Percentiles rank a stretch among this genome's conserved stretches.
Conservation (phyloP, 192 early-diverging fungal species). For the Gonapodya prolifera region DNA sequence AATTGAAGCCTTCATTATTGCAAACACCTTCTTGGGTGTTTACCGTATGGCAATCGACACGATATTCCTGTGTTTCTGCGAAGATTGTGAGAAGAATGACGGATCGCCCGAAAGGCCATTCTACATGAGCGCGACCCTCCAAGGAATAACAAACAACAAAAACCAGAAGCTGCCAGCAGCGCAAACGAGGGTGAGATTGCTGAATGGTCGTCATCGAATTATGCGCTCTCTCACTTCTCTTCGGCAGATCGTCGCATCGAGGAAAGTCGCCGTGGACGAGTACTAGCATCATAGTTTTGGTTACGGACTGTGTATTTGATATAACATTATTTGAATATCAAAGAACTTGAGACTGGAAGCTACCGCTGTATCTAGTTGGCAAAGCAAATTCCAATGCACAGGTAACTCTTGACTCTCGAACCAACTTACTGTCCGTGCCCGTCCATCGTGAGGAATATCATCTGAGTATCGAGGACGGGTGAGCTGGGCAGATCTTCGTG, state of each 20-base stretch:
- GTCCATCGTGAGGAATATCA: neutral
- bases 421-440: neutral
- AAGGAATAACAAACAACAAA: slow-evolving; percentile 9
- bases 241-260: neutral
- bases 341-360: neutral
- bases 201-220: too few relatives aligned
- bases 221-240: neutral
- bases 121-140: slow-evolving; percentile 28
- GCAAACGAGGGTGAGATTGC: neutral
- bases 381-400: too few relatives aligned
- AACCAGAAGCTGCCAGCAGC: neutral
- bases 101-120: slow-evolving; percentile 31
- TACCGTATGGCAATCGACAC: slow-evolving; percentile 38
- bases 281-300: neutral
- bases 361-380: neutral
- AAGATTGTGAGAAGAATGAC: slow-evolving; percentile 39
- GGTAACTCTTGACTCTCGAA: too few relatives aligned
- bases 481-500: neutral
- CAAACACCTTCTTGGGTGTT: slow-evolving; percentile 29
- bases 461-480: neutral
- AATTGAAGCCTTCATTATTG: slow-evolving; percentile 21
- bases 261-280: neutral
- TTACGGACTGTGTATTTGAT: neutral
- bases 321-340: neutral
- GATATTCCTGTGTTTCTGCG: slow-evolving; percentile 38